Conservation (phyloP, 2,329 filamentous ascomycete species). For the Xylogone sp. region DNA sequence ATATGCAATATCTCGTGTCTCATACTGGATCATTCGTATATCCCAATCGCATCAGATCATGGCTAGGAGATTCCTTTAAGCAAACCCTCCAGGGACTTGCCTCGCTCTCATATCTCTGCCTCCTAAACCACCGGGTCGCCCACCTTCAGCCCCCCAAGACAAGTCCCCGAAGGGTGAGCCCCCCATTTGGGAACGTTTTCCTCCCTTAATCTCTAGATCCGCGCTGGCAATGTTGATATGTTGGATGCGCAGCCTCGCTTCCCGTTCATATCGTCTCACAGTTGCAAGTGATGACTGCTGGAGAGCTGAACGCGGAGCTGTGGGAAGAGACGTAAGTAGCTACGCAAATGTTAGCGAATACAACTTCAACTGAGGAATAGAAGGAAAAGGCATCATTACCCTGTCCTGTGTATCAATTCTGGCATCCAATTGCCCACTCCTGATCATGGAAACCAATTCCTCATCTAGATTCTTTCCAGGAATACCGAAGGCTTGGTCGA, state of each 20-base stretch:
- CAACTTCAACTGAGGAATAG: background rate
- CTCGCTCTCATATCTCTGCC: background rate
- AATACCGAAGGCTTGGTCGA: constrained; percentile 72
- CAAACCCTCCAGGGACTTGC: background rate
- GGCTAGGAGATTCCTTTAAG: background rate
- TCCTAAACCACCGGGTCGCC: background rate
- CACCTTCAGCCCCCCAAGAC: background rate
- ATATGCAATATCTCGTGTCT: background rate
- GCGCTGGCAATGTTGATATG: constrained; percentile 73
- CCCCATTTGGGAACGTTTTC: constrained; percentile 5
- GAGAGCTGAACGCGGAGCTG: constrained; percentile 63
- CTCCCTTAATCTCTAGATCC: constrained; percentile 60
- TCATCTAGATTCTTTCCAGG: constrained; percentile 60
- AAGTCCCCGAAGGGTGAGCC: background rate
- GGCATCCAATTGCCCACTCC: constrained; percentile 65
- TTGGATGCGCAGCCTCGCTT: constrained; percentile 72
- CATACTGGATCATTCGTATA: background rate
- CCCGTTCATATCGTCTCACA: constrained; percentile 68
- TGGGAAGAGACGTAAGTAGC: constrained; percentile 69
- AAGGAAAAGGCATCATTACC: constrained; percentile 33
- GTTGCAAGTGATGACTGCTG: constrained; percentile 67
- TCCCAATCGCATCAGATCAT: background rate
- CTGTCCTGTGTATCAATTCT: constrained; percentile 81
- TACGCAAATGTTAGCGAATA: constrained; percentile 28
- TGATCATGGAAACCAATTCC: constrained; percentile 79